phyloP scores from a whole-genome alignment of 2,329 filamentous ascomycete genomes.

The Phaeosphaeria sp. region DNA sequence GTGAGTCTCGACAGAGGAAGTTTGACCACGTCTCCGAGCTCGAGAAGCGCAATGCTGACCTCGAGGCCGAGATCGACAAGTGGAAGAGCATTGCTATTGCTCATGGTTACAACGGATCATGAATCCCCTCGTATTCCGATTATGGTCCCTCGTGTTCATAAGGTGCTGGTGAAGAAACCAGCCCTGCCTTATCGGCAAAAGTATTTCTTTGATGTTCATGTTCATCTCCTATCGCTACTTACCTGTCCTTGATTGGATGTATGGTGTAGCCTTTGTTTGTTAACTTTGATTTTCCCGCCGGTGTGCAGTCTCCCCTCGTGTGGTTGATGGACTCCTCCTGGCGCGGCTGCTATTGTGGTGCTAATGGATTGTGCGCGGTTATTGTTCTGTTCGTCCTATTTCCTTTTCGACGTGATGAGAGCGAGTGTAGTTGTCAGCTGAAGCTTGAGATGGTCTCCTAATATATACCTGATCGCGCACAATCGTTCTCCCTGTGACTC shows the following conservation, averaged over 20 bases:
- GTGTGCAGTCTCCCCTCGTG: conserved; percentile 43
- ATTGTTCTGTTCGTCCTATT: conserved; percentile 1
- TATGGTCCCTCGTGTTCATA: conserved; percentile 37
- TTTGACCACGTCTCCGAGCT: conserved; percentile 76
- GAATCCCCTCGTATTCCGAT: conserved; percentile 36
- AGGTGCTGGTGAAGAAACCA: conserved; percentile 48
- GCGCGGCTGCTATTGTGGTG: conserved; percentile 26
- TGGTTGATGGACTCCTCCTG: conserved; percentile 48
- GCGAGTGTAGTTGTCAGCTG: conserved; percentile 11
- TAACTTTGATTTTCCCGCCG: conserved; percentile 25
- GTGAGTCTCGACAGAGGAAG: conserved; percentile 90
- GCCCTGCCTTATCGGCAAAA: conserved; percentile 35
- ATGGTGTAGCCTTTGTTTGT: conserved; percentile 13
- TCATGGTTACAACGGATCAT: conserved; percentile 47
- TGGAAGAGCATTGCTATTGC: conserved; percentile 50
- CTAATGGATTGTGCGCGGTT: conserved; percentile 3
- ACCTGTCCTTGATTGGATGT: conserved; percentile 19
- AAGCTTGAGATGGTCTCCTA: conserved; percentile 24
- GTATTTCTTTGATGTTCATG: conserved; percentile 22
- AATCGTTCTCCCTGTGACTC: conserved; percentile 8
- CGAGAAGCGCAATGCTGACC: conserved; percentile 73
- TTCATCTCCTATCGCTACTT: conserved; percentile 6
- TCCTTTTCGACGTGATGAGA: conserved; percentile 2
- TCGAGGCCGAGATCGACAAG: conserved; percentile 61
- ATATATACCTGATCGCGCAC: conserved; percentile 20